A percentile compares a stretch with the other conserved stretches of the same genome.
These are phyloP conservation scores for Clonostachys rhizophaga DNA, from an alignment of 2,329 filamentous ascomycete genomes.

Conservation along the genomic window DNA sequence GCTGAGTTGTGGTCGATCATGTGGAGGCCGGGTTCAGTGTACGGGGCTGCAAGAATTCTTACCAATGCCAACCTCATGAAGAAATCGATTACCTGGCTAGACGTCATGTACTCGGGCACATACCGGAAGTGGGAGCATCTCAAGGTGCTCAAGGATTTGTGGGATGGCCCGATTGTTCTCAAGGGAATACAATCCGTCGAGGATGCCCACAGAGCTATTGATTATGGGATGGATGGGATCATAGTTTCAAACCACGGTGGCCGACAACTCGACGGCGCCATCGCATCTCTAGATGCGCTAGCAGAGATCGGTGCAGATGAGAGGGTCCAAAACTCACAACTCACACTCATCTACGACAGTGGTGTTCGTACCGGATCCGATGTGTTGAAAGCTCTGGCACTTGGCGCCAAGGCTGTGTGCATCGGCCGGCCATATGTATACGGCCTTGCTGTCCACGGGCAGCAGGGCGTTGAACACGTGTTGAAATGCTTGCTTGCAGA, in stretches of 20 bases:
- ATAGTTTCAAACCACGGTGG: constrained; percentile 37
- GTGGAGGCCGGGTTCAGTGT: constrained; percentile 10
- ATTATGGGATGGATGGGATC: constrained; percentile 29
- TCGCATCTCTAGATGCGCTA: constrained; percentile 48
- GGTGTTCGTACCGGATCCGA: constrained; percentile 33
- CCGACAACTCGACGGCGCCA: constrained; percentile 31
- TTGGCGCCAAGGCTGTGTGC: constrained; percentile 33
- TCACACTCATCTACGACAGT: constrained; percentile 50
- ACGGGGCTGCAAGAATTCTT: constrained; percentile 6
- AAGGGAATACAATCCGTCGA: constrained; percentile 34
- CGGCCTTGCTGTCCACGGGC: constrained; percentile 25
- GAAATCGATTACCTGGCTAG: constrained; percentile 46
- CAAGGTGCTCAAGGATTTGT: constrained; percentile 50
- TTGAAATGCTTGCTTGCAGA: constrained; percentile 33
- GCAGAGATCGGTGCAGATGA: constrained; percentile 39
- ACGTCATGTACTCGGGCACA: constrained; percentile 39
- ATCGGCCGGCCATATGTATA: constrained; percentile 35
- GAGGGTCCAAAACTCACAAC: neutral
- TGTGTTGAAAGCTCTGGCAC: constrained; percentile 30
- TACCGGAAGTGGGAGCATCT: constrained; percentile 58
- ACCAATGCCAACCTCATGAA: constrained; percentile 12
- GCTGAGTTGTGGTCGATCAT: neutral
- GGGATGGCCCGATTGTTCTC: constrained; percentile 46
- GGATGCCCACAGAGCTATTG: constrained; percentile 29
- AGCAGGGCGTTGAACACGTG: constrained; percentile 49